These are phyloP conservation scores for Cylindrodendrum hubeiense DNA, from an alignment of 2,329 filamentous ascomycete species.

Conservation along the genomic window DNA sequence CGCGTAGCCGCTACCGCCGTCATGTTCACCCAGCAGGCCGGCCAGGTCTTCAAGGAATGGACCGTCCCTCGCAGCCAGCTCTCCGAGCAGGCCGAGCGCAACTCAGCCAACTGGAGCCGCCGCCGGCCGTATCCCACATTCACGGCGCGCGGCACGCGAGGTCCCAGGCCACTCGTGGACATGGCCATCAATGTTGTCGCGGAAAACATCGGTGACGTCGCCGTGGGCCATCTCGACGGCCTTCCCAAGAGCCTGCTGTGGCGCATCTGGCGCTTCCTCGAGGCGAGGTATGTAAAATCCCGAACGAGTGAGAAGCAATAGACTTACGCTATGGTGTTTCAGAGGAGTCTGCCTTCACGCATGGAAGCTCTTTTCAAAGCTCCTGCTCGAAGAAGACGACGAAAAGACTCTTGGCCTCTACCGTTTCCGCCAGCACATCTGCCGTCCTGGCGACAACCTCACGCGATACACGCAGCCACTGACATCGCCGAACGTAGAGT, in stretches of 20 bases:
- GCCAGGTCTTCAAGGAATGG: slow-evolving; percentile 55
- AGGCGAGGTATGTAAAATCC: slow-evolving; percentile 48
- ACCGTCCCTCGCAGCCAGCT: slow-evolving; percentile 46
- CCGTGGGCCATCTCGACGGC: slow-evolving; percentile 48
- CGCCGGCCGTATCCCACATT: slow-evolving; percentile 45
- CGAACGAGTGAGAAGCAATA: slow-evolving; percentile 5
- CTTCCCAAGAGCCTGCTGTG: slow-evolving; percentile 51
- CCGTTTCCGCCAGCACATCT: slow-evolving; percentile 55
- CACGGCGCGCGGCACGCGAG: slow-evolving; percentile 44
- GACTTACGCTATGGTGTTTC: not conserved
- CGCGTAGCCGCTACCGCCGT: not conserved
- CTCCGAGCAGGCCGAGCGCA: slow-evolving; percentile 34
- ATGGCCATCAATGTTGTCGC: slow-evolving; percentile 54
- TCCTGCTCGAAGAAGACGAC: slow-evolving; percentile 47
- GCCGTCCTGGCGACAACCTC: slow-evolving; percentile 50
- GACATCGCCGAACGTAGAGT: slow-evolving; percentile 51
- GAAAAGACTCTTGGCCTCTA: slow-evolving; percentile 53
- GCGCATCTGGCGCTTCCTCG: slow-evolving; percentile 55
- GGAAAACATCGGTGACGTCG: slow-evolving; percentile 51
- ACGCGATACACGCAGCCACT: slow-evolving; percentile 53
- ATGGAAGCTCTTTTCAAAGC: slow-evolving; percentile 55
- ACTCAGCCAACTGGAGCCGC: slow-evolving; percentile 52
- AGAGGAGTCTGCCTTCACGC: slow-evolving; percentile 55
- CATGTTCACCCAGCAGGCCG: slow-evolving; percentile 41
- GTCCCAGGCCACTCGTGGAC: slow-evolving; percentile 53